Conservation (phyloP, 73 alveolate species). For the Paramecium primaurelia region DNA sequence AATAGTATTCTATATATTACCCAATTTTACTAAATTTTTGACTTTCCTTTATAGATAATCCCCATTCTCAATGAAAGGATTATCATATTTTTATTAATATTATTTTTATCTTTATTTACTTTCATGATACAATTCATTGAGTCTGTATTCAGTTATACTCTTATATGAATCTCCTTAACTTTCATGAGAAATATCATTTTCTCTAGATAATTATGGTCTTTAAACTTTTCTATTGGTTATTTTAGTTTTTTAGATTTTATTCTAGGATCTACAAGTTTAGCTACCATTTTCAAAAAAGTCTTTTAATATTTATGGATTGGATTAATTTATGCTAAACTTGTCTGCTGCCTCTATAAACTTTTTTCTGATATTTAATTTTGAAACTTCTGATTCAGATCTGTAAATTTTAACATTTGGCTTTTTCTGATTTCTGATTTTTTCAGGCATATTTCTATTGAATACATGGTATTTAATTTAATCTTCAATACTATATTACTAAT, state of each 20-base stretch:
- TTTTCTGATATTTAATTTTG: not conserved
- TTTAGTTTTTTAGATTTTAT: not conserved
- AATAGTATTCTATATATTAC: constrained; percentile 1
- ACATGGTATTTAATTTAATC: not conserved
- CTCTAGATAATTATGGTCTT: not conserved
- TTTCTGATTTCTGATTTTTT: not conserved
- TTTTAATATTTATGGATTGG: not conserved
- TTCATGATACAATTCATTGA: constrained; percentile 46
- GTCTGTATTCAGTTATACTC: constrained; percentile 36
- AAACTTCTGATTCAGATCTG: constrained; percentile 40
- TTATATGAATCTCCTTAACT: constrained; percentile 25
- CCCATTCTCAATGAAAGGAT: not conserved
- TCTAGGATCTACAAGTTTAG: not conserved
- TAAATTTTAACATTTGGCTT: not conserved
- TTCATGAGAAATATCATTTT: not conserved
- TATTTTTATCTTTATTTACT: constrained; percentile 36
- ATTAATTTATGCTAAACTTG: not conserved
- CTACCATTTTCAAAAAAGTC: not conserved
- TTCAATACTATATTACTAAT: constrained; percentile 24
- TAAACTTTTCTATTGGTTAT: not conserved
- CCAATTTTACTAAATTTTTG: not conserved
- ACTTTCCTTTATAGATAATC: constrained; percentile 35
- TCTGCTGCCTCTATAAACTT: not conserved
- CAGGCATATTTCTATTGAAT: constrained; percentile 1
- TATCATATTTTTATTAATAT: constrained; percentile 2